A percentile compares a stretch with the other conserved stretches of the same genome.
Evolutionary conservation across 2,329 filamentous ascomycete genomes (phyloP).

Genomic region (Fonsecaea multimorphosa): DNA sequence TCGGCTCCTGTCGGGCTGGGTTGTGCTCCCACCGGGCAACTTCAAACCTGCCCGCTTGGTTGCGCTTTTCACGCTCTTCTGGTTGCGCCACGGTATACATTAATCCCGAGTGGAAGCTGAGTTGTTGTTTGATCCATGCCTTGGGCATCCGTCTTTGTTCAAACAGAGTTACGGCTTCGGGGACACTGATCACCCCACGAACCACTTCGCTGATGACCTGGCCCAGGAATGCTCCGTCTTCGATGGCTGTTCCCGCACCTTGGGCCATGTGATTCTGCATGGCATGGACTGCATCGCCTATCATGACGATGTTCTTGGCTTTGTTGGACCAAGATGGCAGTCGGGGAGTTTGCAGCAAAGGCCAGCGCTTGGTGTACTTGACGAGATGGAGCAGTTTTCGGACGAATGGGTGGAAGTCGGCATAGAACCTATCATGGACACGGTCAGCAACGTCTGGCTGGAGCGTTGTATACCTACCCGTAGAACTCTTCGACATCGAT

Average conservation of each 20-base stretch:
- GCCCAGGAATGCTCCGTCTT: constrained; percentile 52
- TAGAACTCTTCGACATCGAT: constrained; percentile 17
- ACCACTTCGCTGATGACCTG: constrained; percentile 46
- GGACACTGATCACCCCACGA: constrained; percentile 43
- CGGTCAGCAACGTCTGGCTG: neutral
- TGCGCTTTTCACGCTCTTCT: constrained; percentile 10
- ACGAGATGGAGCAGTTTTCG: constrained; percentile 13
- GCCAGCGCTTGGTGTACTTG: constrained; percentile 45
- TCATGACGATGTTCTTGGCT: constrained; percentile 50
- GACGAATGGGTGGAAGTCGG: constrained; percentile 16
- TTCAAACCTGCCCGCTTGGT: constrained; percentile 12
- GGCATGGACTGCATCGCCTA: constrained; percentile 47
- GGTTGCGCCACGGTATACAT: constrained; percentile 15
- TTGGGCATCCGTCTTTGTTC: constrained; percentile 52
- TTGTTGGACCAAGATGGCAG: constrained; percentile 49
- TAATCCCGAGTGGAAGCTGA: constrained; percentile 28
- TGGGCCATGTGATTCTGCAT: constrained; percentile 54
- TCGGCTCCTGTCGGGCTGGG: constrained; percentile 12
- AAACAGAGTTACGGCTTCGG: constrained; percentile 47
- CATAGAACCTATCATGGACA: constrained; percentile 11
- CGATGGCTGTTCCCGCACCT: constrained; percentile 52
- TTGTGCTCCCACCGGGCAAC: constrained; percentile 17
- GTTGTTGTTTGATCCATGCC: constrained; percentile 51
- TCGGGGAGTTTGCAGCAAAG: constrained; percentile 51
- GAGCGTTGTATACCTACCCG: neutral